Evolutionary conservation across 371 early-diverging fungal species (phyloP).

Genomic region (Zopfochytrium polystomum): DNA sequence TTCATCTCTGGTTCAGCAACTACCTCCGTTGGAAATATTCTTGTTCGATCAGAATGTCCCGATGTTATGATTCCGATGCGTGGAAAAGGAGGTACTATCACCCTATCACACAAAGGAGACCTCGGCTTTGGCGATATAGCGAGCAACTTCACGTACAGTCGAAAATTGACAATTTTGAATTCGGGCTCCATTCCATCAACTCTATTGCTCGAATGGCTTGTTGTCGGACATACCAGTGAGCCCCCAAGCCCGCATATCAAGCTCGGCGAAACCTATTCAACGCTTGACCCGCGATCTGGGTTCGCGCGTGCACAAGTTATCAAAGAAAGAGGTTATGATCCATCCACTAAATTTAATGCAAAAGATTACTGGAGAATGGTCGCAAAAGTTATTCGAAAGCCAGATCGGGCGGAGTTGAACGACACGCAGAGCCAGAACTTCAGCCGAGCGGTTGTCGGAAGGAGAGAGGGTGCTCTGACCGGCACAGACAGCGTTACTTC

Average conservation of each 20-base stretch:
- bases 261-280: slow-evolving; percentile 44
- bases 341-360: slow-evolving; percentile 29
- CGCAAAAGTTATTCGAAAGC: slow-evolving; percentile 37
- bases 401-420: slow-evolving; percentile 26
- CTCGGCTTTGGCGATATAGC: slow-evolving; percentile 57
- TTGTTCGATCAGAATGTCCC: slow-evolving; percentile 45
- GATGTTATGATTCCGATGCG: slow-evolving; percentile 42
- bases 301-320: slow-evolving; percentile 43
- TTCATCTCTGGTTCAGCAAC: slow-evolving; percentile 44
- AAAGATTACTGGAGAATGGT: slow-evolving; percentile 53
- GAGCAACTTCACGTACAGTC: slow-evolving; percentile 45
- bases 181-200: slow-evolving; percentile 54
- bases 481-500: slow-evolving; percentile 6
- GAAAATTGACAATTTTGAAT: slow-evolving; percentile 50
- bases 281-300: slow-evolving; percentile 50
- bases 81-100: slow-evolving; percentile 58
- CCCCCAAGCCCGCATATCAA: slow-evolving; percentile 29
- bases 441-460: slow-evolving; percentile 7
- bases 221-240: slow-evolving; percentile 50
- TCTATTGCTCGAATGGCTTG: slow-evolving; percentile 51
- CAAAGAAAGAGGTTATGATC: slow-evolving; percentile 30
- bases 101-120: slow-evolving; percentile 50
- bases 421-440: slow-evolving; percentile 5
- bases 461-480: background rate
- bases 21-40: slow-evolving; percentile 39